phyloP scores from a whole-genome alignment of 169 alveolate genomes.

The Condylostoma magnum region DNA sequence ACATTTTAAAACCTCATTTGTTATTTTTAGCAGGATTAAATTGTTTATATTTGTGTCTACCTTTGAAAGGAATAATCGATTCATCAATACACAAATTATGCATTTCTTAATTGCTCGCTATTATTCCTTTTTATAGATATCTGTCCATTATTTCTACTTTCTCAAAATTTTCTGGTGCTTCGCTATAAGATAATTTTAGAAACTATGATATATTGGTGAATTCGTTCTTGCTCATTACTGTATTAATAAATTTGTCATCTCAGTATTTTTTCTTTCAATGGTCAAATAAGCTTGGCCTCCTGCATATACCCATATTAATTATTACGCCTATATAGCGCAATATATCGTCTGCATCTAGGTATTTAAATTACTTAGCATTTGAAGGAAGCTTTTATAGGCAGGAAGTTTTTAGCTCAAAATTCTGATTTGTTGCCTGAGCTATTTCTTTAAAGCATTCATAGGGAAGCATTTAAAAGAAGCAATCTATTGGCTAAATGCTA shows the following conservation, averaged over 20 bases:
- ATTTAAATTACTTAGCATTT: not conserved
- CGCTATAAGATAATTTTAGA: not conserved
- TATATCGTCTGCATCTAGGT: not conserved
- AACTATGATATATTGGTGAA: not conserved
- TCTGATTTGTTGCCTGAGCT: too few relatives aligned
- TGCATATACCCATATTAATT: not conserved
- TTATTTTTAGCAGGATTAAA: constrained; percentile 34
- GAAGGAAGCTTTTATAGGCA: not conserved
- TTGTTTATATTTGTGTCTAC: constrained; percentile 33
- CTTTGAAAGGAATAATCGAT: constrained; percentile 37
- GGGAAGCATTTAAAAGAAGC: too few relatives aligned
- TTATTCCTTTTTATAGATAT: not conserved
- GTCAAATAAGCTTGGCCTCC: not conserved
- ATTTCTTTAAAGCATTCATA: too few relatives aligned
- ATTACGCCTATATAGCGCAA: not conserved
- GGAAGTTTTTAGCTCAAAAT: too few relatives aligned
- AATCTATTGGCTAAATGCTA: too few relatives aligned
- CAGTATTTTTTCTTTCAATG: not conserved
- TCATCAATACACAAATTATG: constrained; percentile 44
- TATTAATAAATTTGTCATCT: not conserved
- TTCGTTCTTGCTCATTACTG: not conserved
- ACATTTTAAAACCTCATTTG: constrained; percentile 39
- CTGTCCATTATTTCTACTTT: not conserved
- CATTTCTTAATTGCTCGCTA: too few relatives aligned
- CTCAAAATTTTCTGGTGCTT: not conserved